These are phyloP conservation scores for Stachybotrys echinatus DNA, from an alignment of 2,329 filamentous ascomycete species.

Conservation along the genomic window DNA sequence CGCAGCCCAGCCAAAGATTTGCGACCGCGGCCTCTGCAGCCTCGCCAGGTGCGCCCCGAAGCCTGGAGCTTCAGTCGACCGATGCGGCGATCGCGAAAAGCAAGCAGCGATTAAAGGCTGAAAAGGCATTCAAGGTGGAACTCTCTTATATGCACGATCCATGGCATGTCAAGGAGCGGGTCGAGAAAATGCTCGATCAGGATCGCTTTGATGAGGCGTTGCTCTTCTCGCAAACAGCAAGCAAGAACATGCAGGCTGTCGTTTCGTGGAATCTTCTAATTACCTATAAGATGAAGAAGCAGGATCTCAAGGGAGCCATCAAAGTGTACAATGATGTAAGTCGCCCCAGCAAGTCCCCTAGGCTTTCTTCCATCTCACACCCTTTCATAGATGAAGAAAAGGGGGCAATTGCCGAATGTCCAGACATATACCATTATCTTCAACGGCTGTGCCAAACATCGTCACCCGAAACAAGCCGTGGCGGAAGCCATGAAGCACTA, in stretches of 20 bases:
- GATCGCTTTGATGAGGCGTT: constrained; percentile 62
- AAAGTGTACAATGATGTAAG: constrained; percentile 84
- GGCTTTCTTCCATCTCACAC: constrained; percentile 1
- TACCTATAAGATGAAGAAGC: constrained; percentile 59
- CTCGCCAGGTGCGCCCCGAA: constrained; percentile 14
- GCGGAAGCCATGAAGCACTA: constrained; percentile 70
- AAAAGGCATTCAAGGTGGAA: constrained; percentile 45
- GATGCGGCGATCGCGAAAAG: constrained; percentile 8
- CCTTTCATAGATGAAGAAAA: constrained; percentile 79
- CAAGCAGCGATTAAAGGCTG: constrained; percentile 19
- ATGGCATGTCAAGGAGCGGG: constrained; percentile 63
- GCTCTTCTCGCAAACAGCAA: constrained; percentile 63
- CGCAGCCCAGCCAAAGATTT: not conserved
- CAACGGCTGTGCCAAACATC: constrained; percentile 61
- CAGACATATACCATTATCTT: constrained; percentile 84
- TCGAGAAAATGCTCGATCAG: constrained; percentile 54
- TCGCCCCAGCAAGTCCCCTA: not conserved
- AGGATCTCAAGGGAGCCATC: constrained; percentile 58
- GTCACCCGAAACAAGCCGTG: constrained; percentile 55
- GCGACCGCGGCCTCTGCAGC: constrained; percentile 2
- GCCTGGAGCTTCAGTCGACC: constrained; percentile 8
- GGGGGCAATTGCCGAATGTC: constrained; percentile 71
- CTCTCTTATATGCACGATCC: constrained; percentile 64
- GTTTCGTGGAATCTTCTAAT: constrained; percentile 90
- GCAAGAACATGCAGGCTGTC: constrained; percentile 54